Percentiles rank a stretch among this genome's conserved stretches.
These are phyloP conservation scores for Nicotiana obtusifolia DNA, from an alignment of 257 asterid genomes.

Conservation along the genomic window DNA sequence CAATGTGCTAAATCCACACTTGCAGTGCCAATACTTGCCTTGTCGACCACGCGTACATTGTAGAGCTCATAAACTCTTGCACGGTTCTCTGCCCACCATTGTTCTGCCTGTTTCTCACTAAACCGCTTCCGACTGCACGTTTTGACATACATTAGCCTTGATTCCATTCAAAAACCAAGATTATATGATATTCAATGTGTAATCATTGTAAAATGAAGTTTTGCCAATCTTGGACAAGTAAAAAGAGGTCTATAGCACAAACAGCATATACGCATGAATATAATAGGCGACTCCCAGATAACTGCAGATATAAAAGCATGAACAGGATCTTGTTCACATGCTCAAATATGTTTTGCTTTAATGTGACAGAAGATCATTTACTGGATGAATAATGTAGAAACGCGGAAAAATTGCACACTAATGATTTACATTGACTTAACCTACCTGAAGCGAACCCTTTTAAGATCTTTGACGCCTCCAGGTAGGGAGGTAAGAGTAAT, in stretches of 20 bases:
- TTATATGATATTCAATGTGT: background rate
- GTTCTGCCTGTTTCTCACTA: constrained; percentile 79
- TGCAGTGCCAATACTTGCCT: constrained; percentile 58
- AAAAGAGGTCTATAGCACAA: background rate
- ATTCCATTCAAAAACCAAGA: background rate
- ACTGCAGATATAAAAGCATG: background rate
- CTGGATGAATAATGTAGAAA: background rate
- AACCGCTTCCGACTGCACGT: constrained; percentile 44
- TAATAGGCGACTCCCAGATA: background rate
- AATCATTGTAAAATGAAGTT: background rate
- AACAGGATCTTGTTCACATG: constrained; percentile 1
- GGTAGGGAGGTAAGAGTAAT: constrained; percentile 91
- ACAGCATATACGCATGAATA: background rate
- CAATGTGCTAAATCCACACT: constrained; percentile 53
- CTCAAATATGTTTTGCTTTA: background rate
- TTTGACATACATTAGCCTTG: background rate
- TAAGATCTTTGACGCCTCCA: constrained; percentile 87
- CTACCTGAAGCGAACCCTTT: constrained; percentile 98
- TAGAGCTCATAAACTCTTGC: constrained; percentile 57
- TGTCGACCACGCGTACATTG: constrained; percentile 57
- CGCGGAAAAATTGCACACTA: background rate
- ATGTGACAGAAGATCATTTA: background rate
- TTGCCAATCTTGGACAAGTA: background rate
- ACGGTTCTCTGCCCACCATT: constrained; percentile 84
- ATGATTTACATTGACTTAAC: background rate